Evolutionary conservation across 768 basidiomycete genomes (phyloP).

Genomic region (Boletus barrowsii): DNA sequence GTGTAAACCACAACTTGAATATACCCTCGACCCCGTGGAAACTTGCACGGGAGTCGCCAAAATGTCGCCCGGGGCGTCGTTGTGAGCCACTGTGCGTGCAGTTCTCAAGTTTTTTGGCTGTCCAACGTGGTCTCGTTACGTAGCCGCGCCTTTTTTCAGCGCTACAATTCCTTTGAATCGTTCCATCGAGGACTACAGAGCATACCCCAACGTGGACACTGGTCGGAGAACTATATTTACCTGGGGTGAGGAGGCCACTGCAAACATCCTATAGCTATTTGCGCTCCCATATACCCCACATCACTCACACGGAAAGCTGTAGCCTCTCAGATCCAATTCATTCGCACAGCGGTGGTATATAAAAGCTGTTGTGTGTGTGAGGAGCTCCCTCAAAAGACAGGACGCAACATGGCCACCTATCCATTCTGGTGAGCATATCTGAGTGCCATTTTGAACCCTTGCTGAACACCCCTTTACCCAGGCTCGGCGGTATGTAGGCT

Average conservation of each 20-base stretch:
- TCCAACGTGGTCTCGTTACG: constrained; percentile 7
- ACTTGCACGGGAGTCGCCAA: not conserved
- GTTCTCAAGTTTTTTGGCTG: not conserved
- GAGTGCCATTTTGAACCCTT: not conserved
- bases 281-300: not conserved
- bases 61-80: constrained; percentile 4
- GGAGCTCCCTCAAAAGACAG: constrained; percentile 5
- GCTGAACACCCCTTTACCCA: constrained; percentile 22
- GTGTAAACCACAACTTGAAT: too few relatives aligned
- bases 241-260: constrained; percentile 2
- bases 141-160: constrained; percentile 6
- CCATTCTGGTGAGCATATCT: constrained; percentile 31
- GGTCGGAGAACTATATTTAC: constrained; percentile 1
- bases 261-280: constrained; percentile 20
- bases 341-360: constrained; percentile 13
- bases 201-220: not conserved
- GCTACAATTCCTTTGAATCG: not conserved
- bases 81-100: constrained; percentile 6
- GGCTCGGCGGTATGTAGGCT: constrained; percentile 55
- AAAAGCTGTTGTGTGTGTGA: constrained; percentile 13
- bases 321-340: constrained; percentile 2
- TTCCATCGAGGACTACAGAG: constrained; percentile 6
- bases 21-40: not conserved
- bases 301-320: constrained; percentile 10
- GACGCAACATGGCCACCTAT: constrained; percentile 24